phyloP scores from a whole-genome alignment of 2,329 filamentous ascomycete genomes.

The Paraphaeosphaeria sporulosa region DNA sequence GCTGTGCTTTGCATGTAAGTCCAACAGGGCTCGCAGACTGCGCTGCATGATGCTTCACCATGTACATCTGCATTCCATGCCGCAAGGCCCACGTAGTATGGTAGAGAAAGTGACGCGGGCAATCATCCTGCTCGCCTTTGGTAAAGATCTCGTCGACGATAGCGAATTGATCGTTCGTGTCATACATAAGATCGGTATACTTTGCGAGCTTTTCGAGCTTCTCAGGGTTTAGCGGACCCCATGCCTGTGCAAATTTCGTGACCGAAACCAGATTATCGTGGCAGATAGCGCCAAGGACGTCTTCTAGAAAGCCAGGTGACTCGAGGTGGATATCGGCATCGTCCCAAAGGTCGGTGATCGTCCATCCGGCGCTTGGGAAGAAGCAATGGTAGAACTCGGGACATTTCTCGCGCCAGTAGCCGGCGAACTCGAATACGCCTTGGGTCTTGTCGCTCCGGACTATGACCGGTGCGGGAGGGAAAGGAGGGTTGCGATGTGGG shows the following conservation, averaged over 20 bases:
- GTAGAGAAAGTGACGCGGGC: constrained; percentile 40
- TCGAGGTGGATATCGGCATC: constrained; percentile 42
- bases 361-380: constrained; percentile 34
- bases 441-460: constrained; percentile 29
- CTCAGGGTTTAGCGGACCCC: constrained; percentile 29
- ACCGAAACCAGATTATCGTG: constrained; percentile 31
- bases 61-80: constrained; percentile 20
- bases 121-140: constrained; percentile 29
- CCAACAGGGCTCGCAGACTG: constrained; percentile 7
- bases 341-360: constrained; percentile 46
- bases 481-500: constrained; percentile 25
- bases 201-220: constrained; percentile 27
- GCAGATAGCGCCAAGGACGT: constrained; percentile 38
- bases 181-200: constrained; percentile 25
- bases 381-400: constrained; percentile 36
- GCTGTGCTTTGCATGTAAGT: not conserved
- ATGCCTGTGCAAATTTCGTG: constrained; percentile 31
- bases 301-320: constrained; percentile 33
- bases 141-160: constrained; percentile 41
- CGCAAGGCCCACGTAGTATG: constrained; percentile 37
- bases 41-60: constrained; percentile 11
- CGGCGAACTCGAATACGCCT: constrained; percentile 30
- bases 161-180: constrained; percentile 25
- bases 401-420: constrained; percentile 31
- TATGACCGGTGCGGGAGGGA: constrained; percentile 30